A percentile compares a stretch with the other conserved stretches of the same genome.
Conservation (phyloP, 78 protist species). For the Bodo saltans region DNA sequence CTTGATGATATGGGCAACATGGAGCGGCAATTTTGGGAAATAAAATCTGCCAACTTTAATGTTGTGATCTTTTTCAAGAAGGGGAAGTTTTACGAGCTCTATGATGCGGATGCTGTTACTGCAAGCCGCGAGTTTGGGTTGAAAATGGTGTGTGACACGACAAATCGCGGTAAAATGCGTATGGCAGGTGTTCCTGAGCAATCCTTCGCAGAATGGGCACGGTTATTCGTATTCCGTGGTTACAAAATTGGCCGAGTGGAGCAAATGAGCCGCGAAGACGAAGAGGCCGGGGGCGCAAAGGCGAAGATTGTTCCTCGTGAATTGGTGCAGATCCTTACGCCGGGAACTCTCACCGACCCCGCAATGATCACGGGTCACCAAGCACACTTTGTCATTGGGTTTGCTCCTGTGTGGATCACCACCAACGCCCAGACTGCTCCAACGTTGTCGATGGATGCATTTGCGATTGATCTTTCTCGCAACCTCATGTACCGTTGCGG, state of each 20-base stretch:
- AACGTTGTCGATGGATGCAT: too few species aligned
- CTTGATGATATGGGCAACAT: not conserved
- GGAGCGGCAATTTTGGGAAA: constrained; percentile 87
- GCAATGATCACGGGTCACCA: constrained; percentile 1
- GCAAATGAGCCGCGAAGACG: constrained; percentile 33
- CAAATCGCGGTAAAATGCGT: constrained; percentile 25
- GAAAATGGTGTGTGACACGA: constrained; percentile 56
- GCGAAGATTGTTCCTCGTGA: constrained; percentile 19
- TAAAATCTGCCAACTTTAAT: constrained; percentile 68
- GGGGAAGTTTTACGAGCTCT: constrained; percentile 89
- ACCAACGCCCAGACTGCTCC: too few species aligned
- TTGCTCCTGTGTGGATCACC: not conserved
- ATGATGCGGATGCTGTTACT: constrained; percentile 85
- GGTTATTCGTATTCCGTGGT: constrained; percentile 53
- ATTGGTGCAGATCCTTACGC: not conserved
- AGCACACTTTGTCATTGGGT: not conserved
- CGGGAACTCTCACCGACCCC: constrained; percentile 14
- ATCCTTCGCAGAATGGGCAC: constrained; percentile 58
- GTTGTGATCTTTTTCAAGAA: constrained; percentile 76
- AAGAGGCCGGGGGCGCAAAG: not conserved
- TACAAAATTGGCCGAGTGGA: constrained; percentile 35
- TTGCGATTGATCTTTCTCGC: constrained; percentile 3
- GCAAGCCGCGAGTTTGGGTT: constrained; percentile 64
- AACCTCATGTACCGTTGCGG: not conserved
- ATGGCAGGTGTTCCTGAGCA: constrained; percentile 79